These are phyloP conservation scores for Panaeolus cyanescens DNA, from an alignment of 768 basidiomycete genomes.

Conservation along the genomic window DNA sequence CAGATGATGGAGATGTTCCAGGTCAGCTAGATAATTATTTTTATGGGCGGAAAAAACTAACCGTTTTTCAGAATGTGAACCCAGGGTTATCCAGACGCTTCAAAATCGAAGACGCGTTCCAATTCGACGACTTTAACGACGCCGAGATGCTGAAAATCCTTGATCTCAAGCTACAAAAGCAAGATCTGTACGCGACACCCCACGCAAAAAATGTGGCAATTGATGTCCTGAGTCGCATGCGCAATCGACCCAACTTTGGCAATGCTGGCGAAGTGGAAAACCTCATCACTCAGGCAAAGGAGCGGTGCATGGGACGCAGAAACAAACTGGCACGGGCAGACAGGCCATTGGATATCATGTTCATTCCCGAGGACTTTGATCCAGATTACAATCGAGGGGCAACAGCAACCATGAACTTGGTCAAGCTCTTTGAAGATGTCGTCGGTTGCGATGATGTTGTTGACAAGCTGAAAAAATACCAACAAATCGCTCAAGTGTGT, in stretches of 20 bases:
- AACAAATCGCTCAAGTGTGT: constrained; percentile 51
- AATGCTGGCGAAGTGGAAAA: constrained; percentile 71
- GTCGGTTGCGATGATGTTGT: constrained; percentile 61
- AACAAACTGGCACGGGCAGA: constrained; percentile 20
- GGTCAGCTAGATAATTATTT: constrained; percentile 31
- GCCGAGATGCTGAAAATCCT: constrained; percentile 53
- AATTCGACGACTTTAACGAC: constrained; percentile 66
- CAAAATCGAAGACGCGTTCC: constrained; percentile 67
- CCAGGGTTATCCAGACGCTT: constrained; percentile 69
- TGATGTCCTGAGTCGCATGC: constrained; percentile 40
- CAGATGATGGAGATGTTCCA: constrained; percentile 79
- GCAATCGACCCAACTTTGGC: constrained; percentile 62
- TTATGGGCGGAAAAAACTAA: not conserved
- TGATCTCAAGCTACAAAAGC: constrained; percentile 54
- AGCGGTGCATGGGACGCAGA: constrained; percentile 42
- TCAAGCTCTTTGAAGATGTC: constrained; percentile 61
- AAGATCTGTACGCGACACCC: constrained; percentile 58
- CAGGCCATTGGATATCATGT: constrained; percentile 40
- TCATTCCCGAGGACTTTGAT: constrained; percentile 63
- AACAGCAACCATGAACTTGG: constrained; percentile 51
- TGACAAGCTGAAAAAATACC: constrained; percentile 49
- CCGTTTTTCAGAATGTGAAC: constrained; percentile 60
- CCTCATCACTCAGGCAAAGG: constrained; percentile 51
- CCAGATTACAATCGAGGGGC: constrained; percentile 54
- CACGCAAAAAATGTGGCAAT: constrained; percentile 59